A percentile compares a stretch with the other conserved stretches of the same genome.
phyloP scores from a whole-genome alignment of 2,329 filamentous ascomycete genomes.

The Talaromyces sp. region DNA sequence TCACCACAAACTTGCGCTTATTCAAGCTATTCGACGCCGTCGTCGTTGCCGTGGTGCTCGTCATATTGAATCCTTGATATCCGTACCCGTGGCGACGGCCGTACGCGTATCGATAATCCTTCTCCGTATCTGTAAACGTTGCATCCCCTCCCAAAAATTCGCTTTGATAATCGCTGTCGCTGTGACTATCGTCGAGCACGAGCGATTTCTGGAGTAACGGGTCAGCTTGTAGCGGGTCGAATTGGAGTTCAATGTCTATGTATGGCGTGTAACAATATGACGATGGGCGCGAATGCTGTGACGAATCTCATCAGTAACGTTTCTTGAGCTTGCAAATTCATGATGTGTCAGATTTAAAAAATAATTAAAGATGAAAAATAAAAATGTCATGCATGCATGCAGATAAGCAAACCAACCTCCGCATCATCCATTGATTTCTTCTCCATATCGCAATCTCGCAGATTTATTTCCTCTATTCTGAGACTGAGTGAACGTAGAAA shows the following conservation, averaged over 20 bases:
- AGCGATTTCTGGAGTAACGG: conserved; percentile 27
- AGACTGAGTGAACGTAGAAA: not conserved
- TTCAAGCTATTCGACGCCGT: not conserved
- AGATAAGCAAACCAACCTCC: conserved; percentile 12
- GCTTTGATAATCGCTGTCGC: not conserved
- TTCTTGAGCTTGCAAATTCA: not conserved
- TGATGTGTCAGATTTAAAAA: not conserved
- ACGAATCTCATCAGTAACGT: not conserved
- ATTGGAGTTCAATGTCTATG: conserved; percentile 21
- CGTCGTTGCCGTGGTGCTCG: not conserved
- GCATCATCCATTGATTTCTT: not conserved
- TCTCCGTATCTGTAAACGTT: not conserved
- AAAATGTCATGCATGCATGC: not conserved
- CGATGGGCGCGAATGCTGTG: not conserved
- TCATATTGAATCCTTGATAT: not conserved
- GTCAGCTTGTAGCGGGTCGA: conserved; percentile 23
- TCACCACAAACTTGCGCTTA: conserved; percentile 30
- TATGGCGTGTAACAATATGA: conserved; percentile 11
- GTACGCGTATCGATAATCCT: not conserved
- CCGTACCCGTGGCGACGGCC: not conserved
- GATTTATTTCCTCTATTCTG: too few relatives aligned
- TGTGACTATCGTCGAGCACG: conserved; percentile 16
- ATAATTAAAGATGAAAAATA: too few relatives aligned
- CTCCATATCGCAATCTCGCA: not conserved
- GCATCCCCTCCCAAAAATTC: not conserved